A percentile compares a stretch with the other conserved stretches of the same genome.
phyloP scores from a whole-genome alignment of 192 early-diverging fungal genomes.

The Kappamyces sp. region DNA sequence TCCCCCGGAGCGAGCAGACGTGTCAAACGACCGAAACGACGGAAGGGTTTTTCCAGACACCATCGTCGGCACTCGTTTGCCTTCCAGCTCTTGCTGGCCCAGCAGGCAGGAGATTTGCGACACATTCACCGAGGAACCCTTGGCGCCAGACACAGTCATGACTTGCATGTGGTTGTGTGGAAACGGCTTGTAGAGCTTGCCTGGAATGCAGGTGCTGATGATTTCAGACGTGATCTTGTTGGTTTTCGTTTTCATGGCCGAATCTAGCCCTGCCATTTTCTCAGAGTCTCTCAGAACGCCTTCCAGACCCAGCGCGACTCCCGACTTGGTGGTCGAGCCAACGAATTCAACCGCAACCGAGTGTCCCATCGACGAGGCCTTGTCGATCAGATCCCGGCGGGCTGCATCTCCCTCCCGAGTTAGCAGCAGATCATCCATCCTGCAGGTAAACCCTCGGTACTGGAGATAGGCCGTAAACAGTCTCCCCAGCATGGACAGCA shows the following conservation, averaged over 20 bases:
- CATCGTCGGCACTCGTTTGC: conserved; percentile 96
- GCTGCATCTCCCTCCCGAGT: conserved; percentile 72
- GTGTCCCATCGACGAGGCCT: conserved; percentile 56
- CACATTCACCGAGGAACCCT: conserved; percentile 91
- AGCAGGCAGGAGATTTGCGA: conserved; percentile 96
- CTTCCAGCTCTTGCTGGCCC: conserved; percentile 98
- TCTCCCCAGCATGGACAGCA: conserved; percentile 84
- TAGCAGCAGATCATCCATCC: conserved; percentile 96
- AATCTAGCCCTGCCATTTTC: conserved; percentile 83
- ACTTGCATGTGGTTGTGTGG: conserved; percentile 98
- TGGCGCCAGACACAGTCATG: conserved; percentile 98
- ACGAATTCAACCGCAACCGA: conserved; percentile 72
- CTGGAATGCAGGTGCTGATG: conserved; percentile 71
- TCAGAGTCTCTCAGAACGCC: conserved; percentile 77
- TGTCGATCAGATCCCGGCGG: conserved; percentile 67
- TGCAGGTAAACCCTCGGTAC: conserved; percentile 86
- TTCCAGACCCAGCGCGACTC: conserved; percentile 52
- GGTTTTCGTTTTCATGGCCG: conserved; percentile 75
- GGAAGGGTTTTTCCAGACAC: conserved; percentile 95
- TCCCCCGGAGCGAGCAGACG: conserved; percentile 88
- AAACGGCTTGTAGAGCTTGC: conserved; percentile 69
- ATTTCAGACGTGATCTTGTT: conserved; percentile 76
- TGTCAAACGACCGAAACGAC: conserved; percentile 87
- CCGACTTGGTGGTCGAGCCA: conserved; percentile 19
- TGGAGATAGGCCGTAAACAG: conserved; percentile 89